phyloP scores from a whole-genome alignment of 2,329 filamentous ascomycete genomes.

The Anthostomella pinea region DNA sequence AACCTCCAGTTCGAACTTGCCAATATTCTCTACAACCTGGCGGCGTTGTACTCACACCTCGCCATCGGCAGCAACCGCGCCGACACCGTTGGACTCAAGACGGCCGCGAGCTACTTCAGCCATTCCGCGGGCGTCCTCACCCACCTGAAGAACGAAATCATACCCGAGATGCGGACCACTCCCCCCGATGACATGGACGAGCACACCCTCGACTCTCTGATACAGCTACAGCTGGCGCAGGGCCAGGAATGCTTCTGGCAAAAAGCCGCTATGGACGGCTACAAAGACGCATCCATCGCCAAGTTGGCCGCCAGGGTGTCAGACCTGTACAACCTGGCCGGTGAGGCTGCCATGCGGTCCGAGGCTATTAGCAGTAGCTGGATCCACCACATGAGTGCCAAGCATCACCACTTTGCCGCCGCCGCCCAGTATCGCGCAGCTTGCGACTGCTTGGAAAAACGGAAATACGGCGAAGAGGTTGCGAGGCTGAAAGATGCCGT shows the following conservation, averaged over 20 bases:
- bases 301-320: constrained; percentile 87
- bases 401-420: constrained; percentile 94
- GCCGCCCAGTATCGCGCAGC: constrained; percentile 92
- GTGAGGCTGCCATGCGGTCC: constrained; percentile 83
- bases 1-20: constrained; percentile 80
- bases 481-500: constrained; percentile 81
- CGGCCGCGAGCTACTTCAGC: constrained; percentile 86
- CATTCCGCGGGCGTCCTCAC: constrained; percentile 79
- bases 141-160: constrained; percentile 71
- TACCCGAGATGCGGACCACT: constrained; percentile 78
- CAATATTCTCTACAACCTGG: constrained; percentile 91
- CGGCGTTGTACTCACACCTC: constrained; percentile 89
- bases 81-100: constrained; percentile 78
- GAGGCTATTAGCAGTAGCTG: constrained; percentile 88
- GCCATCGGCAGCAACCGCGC: constrained; percentile 76
- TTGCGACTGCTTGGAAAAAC: constrained; percentile 87
- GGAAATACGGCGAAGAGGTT: constrained; percentile 93
- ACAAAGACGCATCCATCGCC: constrained; percentile 90
- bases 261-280: constrained; percentile 88
- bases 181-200: constrained; percentile 96
- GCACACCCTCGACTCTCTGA: constrained; percentile 77
- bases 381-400: constrained; percentile 97
- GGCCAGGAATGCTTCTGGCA: constrained; percentile 98
- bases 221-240: constrained; percentile 83
- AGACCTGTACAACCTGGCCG: constrained; percentile 81